A percentile compares a stretch with the other conserved stretches of the same genome.
Evolutionary conservation across 257 asterid genomes (phyloP).

Genomic region (Handroanthus guayacan): DNA sequence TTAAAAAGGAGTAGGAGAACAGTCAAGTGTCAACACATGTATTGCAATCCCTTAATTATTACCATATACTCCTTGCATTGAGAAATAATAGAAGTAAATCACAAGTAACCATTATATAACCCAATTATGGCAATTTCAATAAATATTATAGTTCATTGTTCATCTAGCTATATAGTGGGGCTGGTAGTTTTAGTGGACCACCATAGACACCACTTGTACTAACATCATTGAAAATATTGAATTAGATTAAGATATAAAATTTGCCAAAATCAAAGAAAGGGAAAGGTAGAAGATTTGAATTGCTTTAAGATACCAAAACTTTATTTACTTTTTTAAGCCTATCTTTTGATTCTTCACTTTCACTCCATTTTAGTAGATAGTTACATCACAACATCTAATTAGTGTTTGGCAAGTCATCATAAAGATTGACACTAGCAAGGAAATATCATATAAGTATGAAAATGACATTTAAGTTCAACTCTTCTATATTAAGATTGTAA

Average conservation of each 20-base stretch:
- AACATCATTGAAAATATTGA: neutral
- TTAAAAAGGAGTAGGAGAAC: too few species aligned
- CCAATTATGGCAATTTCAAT: too few species aligned
- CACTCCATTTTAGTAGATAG: constrained; percentile 6
- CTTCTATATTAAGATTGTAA: neutral
- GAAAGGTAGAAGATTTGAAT: constrained; percentile 24
- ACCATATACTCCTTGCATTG: too few species aligned
- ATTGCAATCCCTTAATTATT: too few species aligned
- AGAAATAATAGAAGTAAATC: too few species aligned
- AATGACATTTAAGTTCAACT: neutral
- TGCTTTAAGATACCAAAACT: constrained; percentile 1
- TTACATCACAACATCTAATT: neutral
- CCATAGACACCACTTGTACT: neutral
- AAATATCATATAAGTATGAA: neutral
- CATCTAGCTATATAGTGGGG: too few species aligned
- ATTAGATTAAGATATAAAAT: neutral
- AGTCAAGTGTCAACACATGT: too few species aligned
- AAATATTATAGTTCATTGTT: too few species aligned
- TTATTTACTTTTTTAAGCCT: constrained; percentile 5
- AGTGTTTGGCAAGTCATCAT: constrained; percentile 10
- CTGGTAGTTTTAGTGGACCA: neutral
- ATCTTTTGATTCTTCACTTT: constrained; percentile 23
- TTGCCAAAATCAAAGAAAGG: constrained; percentile 12
- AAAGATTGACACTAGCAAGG: neutral
- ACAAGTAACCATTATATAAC: too few species aligned